A percentile compares a stretch with the other conserved stretches of the same genome.
phyloP scores from a whole-genome alignment of 768 basidiomycete genomes.

The Boletus reticuloceps region DNA sequence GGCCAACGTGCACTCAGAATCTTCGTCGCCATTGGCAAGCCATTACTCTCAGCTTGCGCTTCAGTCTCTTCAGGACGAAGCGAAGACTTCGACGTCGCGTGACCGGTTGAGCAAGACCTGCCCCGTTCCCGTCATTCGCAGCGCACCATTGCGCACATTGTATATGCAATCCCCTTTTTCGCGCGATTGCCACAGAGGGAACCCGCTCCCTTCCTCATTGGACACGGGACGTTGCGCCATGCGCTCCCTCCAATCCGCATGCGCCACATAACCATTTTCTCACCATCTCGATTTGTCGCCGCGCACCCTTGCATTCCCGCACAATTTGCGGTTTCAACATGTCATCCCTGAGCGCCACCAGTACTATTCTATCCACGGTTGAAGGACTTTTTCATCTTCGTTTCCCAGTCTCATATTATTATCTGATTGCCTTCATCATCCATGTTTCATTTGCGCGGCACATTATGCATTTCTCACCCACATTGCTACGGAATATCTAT shows the following conservation, averaged over 20 bases:
- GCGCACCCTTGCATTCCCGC: constrained; percentile 20
- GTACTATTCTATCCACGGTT: background rate
- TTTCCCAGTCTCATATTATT: constrained; percentile 25
- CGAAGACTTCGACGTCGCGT: constrained; percentile 33
- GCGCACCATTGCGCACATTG: constrained; percentile 14
- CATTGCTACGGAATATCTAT: constrained; percentile 33
- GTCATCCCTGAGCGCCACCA: background rate
- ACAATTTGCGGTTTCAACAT: constrained; percentile 12
- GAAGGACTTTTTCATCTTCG: constrained; percentile 14
- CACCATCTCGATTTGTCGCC: constrained; percentile 11
- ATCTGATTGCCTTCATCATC: constrained; percentile 23
- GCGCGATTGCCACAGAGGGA: constrained; percentile 23
- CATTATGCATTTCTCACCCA: constrained; percentile 28
- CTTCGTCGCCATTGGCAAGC: constrained; percentile 63
- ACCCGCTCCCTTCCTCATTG: constrained; percentile 16
- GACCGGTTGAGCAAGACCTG: constrained; percentile 20
- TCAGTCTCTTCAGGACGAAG: constrained; percentile 55
- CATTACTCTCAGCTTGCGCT: constrained; percentile 51
- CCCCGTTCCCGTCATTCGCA: constrained; percentile 6
- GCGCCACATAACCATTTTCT: constrained; percentile 18
- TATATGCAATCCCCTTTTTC: constrained; percentile 25
- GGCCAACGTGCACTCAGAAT: constrained; percentile 56
- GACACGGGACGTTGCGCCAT: constrained; percentile 25
- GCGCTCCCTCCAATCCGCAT: constrained; percentile 21
- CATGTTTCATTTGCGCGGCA: constrained; percentile 21